These are phyloP conservation scores for Chytriomyces hyalinus DNA, from an alignment of 192 early-diverging fungal genomes.

Conservation along the genomic window DNA sequence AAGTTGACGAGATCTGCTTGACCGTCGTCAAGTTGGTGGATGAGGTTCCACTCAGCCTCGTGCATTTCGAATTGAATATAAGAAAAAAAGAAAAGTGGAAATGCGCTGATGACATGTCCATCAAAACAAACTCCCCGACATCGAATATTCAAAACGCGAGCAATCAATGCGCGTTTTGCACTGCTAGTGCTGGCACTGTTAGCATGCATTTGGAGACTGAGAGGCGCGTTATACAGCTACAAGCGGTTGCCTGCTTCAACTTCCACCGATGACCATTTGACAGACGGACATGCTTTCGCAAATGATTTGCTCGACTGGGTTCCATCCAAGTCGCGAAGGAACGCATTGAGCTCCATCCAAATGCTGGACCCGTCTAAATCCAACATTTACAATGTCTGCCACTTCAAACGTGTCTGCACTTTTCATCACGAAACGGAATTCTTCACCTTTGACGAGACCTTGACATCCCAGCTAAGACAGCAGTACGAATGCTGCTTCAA, in stretches of 20 bases:
- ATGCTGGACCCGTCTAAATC: background rate
- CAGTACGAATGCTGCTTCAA: constrained; percentile 7
- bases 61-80: background rate
- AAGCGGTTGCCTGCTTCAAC: background rate
- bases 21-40: constrained; percentile 2
- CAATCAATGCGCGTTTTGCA: too few species aligned
- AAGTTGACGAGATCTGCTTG: background rate
- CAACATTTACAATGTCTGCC: background rate
- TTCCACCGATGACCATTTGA: background rate
- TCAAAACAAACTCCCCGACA: background rate
- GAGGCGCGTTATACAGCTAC: background rate
- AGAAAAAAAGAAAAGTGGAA: background rate
- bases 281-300: too few species aligned
- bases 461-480: background rate
- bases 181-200: background rate
- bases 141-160: background rate
- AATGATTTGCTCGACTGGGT: background rate
- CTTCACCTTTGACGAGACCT: constrained; percentile 7
- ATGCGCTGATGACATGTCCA: background rate
- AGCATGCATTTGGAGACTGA: background rate
- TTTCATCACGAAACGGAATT: background rate
- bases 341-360: background rate
- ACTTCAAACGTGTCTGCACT: constrained; percentile 1
- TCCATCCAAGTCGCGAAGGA: background rate
- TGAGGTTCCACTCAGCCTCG: background rate